phyloP scores from a whole-genome alignment of 148 eudicot species.

The Vaccinium macrocarpon region DNA sequence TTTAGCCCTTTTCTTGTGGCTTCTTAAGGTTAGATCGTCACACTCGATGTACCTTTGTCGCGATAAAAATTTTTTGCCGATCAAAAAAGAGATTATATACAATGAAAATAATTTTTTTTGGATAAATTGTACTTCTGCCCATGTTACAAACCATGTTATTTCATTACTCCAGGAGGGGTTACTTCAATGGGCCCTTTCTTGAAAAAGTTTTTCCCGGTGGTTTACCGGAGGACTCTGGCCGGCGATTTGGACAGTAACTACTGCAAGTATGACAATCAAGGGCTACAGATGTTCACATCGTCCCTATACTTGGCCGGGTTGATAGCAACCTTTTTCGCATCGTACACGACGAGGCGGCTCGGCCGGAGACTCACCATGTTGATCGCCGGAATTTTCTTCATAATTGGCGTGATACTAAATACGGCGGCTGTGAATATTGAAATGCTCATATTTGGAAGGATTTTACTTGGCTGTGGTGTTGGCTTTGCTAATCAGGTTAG shows the following conservation, averaged over 20 bases:
- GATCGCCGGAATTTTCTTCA: slow-evolving; percentile 76
- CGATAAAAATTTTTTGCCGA: too few species aligned
- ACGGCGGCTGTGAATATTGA: slow-evolving; percentile 72
- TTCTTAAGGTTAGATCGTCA: too few species aligned
- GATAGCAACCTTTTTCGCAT: slow-evolving; percentile 79
- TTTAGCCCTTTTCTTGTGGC: too few species aligned
- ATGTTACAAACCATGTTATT: too few species aligned
- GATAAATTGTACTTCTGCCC: too few species aligned
- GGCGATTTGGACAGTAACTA: slow-evolving; percentile 45
- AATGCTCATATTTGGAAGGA: slow-evolving; percentile 86
- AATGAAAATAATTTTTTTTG: too few species aligned
- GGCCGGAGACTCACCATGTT: slow-evolving; percentile 79
- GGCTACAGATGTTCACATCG: slow-evolving; percentile 78
- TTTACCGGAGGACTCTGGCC: slow-evolving; percentile 33
- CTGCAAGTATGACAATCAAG: slow-evolving; percentile 89
- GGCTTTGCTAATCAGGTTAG: slow-evolving; percentile 97
- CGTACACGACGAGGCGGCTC: slow-evolving; percentile 62
- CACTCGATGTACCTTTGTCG: too few species aligned
- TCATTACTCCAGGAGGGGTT: slow-evolving; percentile 61
- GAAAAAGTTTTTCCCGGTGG: slow-evolving; percentile 76
- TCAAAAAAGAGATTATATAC: too few species aligned
- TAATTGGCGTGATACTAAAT: slow-evolving; percentile 64
- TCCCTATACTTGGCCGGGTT: slow-evolving; percentile 79
- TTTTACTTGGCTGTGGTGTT: slow-evolving; percentile 90
- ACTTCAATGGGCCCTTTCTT: slow-evolving; percentile 72